Base-by-base conservation (phyloP, 225 moss, liverwort and hornwort species). In the Anthoceros angustus region DNA sequence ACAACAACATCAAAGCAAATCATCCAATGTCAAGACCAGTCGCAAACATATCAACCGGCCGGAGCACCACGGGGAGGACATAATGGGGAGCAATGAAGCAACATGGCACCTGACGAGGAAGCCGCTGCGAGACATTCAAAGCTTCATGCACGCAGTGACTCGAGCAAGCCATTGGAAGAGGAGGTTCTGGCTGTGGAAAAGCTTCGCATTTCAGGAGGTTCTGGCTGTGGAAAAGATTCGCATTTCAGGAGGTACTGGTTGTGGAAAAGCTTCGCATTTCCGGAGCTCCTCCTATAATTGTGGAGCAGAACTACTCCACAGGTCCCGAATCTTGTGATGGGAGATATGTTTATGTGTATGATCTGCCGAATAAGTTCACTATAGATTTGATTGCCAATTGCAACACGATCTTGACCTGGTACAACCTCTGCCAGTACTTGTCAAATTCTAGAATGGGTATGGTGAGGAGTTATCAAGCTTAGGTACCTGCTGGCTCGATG, bases 371-470 rank as follows among this genome's bases (percentile, higher is more conserved):
- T 0, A 87, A 86, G 45, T 94, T 94, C 70, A 90, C 90, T 64
- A 43, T 67, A 18, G 90, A 90, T 55, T 83, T 94, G 0, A 74
- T 67, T 4, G 72, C 77, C 69, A 76, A 87, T 40, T 94, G 94
- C 68, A 78, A 82, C 66, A 74, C 76, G 0, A 74, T 94, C 38
- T 38, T 94, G 42, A 79, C 80, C 0, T 94, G 94, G 94, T 86
- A 87, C 64, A 73, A 80, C 71, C 84, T 94, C 69, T 94, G 94
- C 69, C 83, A 83, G 39, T 88, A 86, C 68, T 91, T 91, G 64
- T 40, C 69, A 8, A 83, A 91, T 10, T 68, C 86, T 38, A 91
- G 95, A 0, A 78, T 86, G 74, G 95, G 95, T 5, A 80, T 78
- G 40, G 72, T 74, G 4, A 74, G 41, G 64, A 74, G 48, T 60